Conservation (phyloP, 768 basidiomycete genomes). For the Calocybe gangraenosa region DNA sequence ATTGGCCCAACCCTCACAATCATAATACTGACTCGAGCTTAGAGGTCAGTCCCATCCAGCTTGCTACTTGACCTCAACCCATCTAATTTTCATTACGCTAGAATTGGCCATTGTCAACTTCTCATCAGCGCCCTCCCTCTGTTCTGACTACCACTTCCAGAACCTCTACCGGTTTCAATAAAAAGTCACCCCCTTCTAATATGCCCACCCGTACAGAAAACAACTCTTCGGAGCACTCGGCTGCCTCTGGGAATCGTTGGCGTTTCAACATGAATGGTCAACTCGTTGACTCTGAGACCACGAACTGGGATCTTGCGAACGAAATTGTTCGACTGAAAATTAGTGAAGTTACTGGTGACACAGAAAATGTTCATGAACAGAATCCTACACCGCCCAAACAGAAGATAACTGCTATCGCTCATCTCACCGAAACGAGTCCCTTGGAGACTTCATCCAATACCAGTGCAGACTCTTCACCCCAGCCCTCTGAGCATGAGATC, state of each 20-base stretch:
- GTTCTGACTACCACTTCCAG: constrained; percentile 28
- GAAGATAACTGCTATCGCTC: constrained; percentile 51
- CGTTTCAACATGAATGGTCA: constrained; percentile 61
- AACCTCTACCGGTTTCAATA: constrained; percentile 31
- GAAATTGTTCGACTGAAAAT: constrained; percentile 73
- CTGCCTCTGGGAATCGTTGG: constrained; percentile 51
- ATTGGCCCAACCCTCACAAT: constrained; percentile 50
- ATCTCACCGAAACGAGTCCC: constrained; percentile 63
- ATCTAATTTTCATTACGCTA: constrained; percentile 24
- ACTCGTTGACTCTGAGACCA: constrained; percentile 52
- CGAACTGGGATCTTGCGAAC: constrained; percentile 72
- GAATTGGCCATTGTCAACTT: constrained; percentile 44
- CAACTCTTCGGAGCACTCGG: constrained; percentile 34
- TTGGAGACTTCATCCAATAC: constrained; percentile 69
- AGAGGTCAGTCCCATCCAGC: constrained; percentile 37
- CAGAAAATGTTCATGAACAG: constrained; percentile 47
- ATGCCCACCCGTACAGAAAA: constrained; percentile 49
- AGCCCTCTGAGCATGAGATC: constrained; percentile 62
- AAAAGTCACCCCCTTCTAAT: constrained; percentile 23
- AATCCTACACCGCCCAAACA: constrained; percentile 69
- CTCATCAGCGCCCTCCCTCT: constrained; percentile 33
- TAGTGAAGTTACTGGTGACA: constrained; percentile 45
- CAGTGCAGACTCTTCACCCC: constrained; percentile 72
- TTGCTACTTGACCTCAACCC: constrained; percentile 29
- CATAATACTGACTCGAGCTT: constrained; percentile 33